These are phyloP conservation scores for Rhinocladiella similis DNA, from an alignment of 2,329 filamentous ascomycete species.

Conservation along the genomic window DNA sequence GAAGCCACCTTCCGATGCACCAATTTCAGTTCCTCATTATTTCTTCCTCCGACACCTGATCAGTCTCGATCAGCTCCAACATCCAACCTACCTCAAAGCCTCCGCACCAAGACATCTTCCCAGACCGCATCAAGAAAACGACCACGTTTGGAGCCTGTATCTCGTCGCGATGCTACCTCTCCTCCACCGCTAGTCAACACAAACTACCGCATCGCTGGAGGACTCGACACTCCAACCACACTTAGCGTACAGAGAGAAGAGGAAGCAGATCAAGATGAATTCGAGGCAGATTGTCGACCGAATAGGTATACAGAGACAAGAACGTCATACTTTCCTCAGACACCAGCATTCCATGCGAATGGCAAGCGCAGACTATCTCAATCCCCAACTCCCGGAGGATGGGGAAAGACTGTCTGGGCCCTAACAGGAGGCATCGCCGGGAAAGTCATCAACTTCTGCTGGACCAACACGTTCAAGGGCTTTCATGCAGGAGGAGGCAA, in stretches of 20 bases:
- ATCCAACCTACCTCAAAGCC: constrained; percentile 3
- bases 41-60: constrained; percentile 15
- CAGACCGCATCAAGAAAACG: constrained; percentile 11
- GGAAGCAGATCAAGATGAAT: constrained; percentile 28
- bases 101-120: background rate
- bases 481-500: constrained; percentile 84
- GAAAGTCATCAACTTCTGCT: constrained; percentile 85
- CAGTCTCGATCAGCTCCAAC: background rate
- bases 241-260: constrained; percentile 29
- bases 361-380: constrained; percentile 11
- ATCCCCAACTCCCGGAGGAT: constrained; percentile 30
- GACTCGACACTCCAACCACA: constrained; percentile 34
- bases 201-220: constrained; percentile 40
- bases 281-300: constrained; percentile 43
- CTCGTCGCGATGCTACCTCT: constrained; percentile 25
- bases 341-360: constrained; percentile 5
- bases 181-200: constrained; percentile 41
- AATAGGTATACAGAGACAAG: constrained; percentile 40
- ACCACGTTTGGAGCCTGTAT: constrained; percentile 9
- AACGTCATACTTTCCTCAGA: constrained; percentile 22
- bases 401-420: constrained; percentile 44
- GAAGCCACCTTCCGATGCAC: constrained; percentile 9
- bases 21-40: constrained; percentile 17
- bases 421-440: constrained; percentile 51
- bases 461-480: constrained; percentile 68